Evolutionary conservation across 2,329 filamentous ascomycete genomes (phyloP).

Genomic region (Arachnomyces sp.): DNA sequence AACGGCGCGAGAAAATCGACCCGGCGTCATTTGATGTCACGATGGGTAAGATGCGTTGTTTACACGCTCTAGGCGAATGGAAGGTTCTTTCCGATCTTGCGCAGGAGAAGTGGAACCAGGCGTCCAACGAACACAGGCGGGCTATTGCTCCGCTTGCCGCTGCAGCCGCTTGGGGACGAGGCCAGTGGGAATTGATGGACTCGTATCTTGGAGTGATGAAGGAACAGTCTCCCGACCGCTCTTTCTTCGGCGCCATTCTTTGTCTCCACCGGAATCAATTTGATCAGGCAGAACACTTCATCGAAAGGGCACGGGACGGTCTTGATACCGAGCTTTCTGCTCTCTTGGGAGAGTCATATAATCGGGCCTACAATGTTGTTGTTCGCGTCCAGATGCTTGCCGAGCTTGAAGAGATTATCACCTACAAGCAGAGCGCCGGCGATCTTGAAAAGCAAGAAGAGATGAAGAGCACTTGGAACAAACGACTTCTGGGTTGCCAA

Average conservation of each 20-base stretch:
- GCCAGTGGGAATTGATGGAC: slow-evolving; percentile 98
- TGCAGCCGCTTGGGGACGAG: slow-evolving; percentile 90
- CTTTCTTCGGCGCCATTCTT: slow-evolving; percentile 95
- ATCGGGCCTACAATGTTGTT: slow-evolving; percentile 93
- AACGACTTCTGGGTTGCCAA: slow-evolving; percentile 86
- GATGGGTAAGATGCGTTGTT: slow-evolving; percentile 98
- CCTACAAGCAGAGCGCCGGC: slow-evolving; percentile 80
- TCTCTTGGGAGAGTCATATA: slow-evolving; percentile 96
- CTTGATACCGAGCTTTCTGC: slow-evolving; percentile 94
- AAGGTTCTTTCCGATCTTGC: slow-evolving; percentile 82
- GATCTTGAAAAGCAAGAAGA: slow-evolving; percentile 82
- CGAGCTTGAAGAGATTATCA: slow-evolving; percentile 94
- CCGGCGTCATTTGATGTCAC: slow-evolving; percentile 83
- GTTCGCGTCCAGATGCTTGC: slow-evolving; percentile 98
- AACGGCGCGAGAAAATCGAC: slow-evolving; percentile 70
- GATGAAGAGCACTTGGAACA: slow-evolving; percentile 93
- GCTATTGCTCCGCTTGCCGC: slow-evolving; percentile 90
- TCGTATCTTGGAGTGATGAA: slow-evolving; percentile 95
- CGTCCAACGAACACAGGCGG: slow-evolving; percentile 76
- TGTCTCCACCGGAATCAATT: slow-evolving; percentile 95
- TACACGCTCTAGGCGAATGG: slow-evolving; percentile 97
- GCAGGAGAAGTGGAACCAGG: slow-evolving; percentile 89
- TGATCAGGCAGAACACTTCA: slow-evolving; percentile 77
- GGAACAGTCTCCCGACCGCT: slow-evolving; percentile 81
- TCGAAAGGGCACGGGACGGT: slow-evolving; percentile 85